Base-by-base conservation (phyloP, 495 filamentous ascomycete genomes). In the Hypoxylon trugodes region DNA sequence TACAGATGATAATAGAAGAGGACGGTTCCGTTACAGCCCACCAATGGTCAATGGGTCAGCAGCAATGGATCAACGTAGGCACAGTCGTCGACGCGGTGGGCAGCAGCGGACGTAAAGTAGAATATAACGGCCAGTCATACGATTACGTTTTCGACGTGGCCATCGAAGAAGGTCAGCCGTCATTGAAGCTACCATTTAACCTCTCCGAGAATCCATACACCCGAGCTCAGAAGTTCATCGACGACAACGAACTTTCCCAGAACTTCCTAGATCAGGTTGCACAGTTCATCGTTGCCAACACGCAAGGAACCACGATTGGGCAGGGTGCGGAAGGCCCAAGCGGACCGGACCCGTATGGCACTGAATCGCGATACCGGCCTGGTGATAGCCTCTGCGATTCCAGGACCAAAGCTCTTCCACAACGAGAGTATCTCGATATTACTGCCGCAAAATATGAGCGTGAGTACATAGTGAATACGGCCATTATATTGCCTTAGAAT, bases 141-240 rank as follows among this genome's bases (percentile, higher is more conserved):
- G 96, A 99, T 67, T 97, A 91, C 72, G 96, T 99, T 43, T 99
- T 98, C 64, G 94, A 98, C 70, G 95, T 99, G 21, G 96, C 97
- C 68, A 94, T 98, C 55, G 90, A 97, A 70, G 96, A 98, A 60
- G 96, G 95, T 32, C 92, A 94, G 63, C 96, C 96, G 24, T 86
- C 95, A 2, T 82, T 98, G 26, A 98, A 98, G 69, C 81, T 99
- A 25, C 94, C 96, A 1, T 98, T 91, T 72, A 97, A 99, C 71
- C 81, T 90, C 33, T 90, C 89, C 4, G 89, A 97, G 71, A 97
- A 97, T 71, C 92, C 92, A 2, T 98, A 96, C 72, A 89, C 96
- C 57, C 89, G 90, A 7, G 96, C 96, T 0, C 90, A 87, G 18
- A 97, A 90, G 70, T 99, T 98, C 69, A 90, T 98, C 22, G 82